Evolutionary conservation across 768 basidiomycete genomes (phyloP).

Genomic region (Rhizopogon vulgaris): DNA sequence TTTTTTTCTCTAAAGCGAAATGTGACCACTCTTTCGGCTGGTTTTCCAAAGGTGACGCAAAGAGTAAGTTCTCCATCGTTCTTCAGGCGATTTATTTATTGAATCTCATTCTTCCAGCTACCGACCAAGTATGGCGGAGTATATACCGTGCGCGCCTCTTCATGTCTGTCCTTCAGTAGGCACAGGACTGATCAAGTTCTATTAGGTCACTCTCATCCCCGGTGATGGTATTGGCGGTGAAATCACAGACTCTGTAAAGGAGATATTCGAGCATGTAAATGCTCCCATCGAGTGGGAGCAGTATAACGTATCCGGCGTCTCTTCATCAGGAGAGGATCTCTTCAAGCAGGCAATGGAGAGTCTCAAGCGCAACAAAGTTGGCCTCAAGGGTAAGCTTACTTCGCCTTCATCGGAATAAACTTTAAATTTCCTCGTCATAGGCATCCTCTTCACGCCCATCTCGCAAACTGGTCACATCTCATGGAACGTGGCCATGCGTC

Average conservation of each 20-base stretch:
- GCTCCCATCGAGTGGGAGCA: slow-evolving; percentile 99
- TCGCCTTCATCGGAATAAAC: slow-evolving; percentile 1
- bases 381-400: slow-evolving; percentile 77
- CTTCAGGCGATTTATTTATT: slow-evolving; percentile 1
- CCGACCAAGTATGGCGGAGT: slow-evolving; percentile 90
- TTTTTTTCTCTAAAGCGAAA: slow-evolving; percentile 39
- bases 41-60: slow-evolving; percentile 69
- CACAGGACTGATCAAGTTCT: slow-evolving; percentile 16
- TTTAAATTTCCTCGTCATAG: slow-evolving; percentile 32
- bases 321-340: slow-evolving; percentile 86
- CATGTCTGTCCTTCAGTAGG: background rate
- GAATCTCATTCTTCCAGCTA: slow-evolving; percentile 38
- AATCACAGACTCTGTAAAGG: slow-evolving; percentile 97
- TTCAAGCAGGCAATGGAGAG: slow-evolving; percentile 99
- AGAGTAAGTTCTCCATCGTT: slow-evolving; percentile 41
- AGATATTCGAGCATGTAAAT: slow-evolving; percentile 96
- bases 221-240: slow-evolving; percentile 97
- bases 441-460: slow-evolving; percentile 97
- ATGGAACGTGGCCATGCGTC: slow-evolving; percentile 99
- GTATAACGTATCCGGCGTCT: slow-evolving; percentile 95
- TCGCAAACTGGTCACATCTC: slow-evolving; percentile 96
- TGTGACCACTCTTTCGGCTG: slow-evolving; percentile 73
- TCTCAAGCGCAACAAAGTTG: slow-evolving; percentile 94
- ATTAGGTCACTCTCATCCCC: slow-evolving; percentile 91
- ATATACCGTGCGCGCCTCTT: slow-evolving; percentile 61